Conservation (phyloP, 768 basidiomycete genomes). For the Galerina sulciceps region DNA sequence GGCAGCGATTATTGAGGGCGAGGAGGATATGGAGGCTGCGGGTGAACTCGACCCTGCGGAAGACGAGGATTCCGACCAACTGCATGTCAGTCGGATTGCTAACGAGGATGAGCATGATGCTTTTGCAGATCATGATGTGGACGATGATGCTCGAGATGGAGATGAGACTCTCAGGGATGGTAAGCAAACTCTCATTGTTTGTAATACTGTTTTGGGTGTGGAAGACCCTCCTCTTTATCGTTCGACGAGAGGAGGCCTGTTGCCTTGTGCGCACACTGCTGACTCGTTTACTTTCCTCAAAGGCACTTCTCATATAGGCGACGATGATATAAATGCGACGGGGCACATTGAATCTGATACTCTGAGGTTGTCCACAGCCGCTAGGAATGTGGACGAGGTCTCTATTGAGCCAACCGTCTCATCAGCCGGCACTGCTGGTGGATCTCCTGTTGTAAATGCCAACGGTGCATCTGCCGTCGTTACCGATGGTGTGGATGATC, state of each 20-base stretch:
- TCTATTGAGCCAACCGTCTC: conserved; percentile 11
- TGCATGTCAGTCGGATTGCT: conserved; percentile 45
- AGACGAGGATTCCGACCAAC: conserved; percentile 48
- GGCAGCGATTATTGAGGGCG: conserved; percentile 83
- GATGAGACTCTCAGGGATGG: conserved; percentile 45
- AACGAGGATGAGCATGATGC: conserved; percentile 40
- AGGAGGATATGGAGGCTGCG: conserved; percentile 57
- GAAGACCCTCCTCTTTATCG: conserved; percentile 42
- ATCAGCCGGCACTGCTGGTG: conserved; percentile 12
- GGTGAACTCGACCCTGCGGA: conserved; percentile 44
- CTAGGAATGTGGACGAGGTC: conserved; percentile 12
- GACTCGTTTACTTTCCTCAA: conserved; percentile 54
- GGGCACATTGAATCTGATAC: conserved; percentile 30
- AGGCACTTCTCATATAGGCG: conserved; percentile 49
- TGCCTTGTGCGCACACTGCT: conserved; percentile 63
- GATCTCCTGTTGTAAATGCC: conserved; percentile 12
- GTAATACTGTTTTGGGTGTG: conserved; percentile 45
- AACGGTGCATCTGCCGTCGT: conserved; percentile 1
- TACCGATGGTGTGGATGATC: conserved; percentile 4
- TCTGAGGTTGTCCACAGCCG: conserved; percentile 16
- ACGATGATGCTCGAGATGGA: conserved; percentile 32
- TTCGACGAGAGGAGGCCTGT: conserved; percentile 39
- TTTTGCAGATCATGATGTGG: conserved; percentile 28
- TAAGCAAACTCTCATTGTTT: conserved; percentile 50
- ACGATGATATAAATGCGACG: conserved; percentile 44